Evolutionary conservation across 805 yeast genomes (phyloP).

Genomic region (Hanseniaspora thailandica): DNA sequence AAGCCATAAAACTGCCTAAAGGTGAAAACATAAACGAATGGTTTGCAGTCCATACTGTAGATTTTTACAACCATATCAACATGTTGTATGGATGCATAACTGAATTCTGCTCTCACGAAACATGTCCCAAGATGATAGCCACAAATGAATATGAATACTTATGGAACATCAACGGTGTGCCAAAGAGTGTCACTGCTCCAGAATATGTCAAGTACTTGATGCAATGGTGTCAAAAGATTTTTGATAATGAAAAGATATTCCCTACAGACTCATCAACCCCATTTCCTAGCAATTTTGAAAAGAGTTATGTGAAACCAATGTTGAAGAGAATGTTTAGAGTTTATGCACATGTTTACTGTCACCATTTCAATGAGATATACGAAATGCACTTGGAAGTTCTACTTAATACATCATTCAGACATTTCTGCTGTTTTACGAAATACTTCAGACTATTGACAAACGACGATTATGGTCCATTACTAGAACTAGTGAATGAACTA

Average conservation of each 20-base stretch:
- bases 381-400: conserved; percentile 89
- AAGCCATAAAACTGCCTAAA: conserved; percentile 85
- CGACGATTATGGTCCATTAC: conserved; percentile 85
- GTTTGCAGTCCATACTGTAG: conserved; percentile 96
- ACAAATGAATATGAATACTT: conserved; percentile 92
- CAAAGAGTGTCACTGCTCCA: conserved; percentile 85
- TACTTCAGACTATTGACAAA: conserved; percentile 68
- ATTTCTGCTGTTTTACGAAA: conserved; percentile 74
- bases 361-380: conserved; percentile 89
- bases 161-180: conserved; percentile 83
- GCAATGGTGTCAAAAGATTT: conserved; percentile 88
- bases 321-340: conserved; percentile 85
- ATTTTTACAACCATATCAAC: conserved; percentile 88
- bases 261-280: conserved; percentile 88
- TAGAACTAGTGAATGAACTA: conserved; percentile 55
- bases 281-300: conserved; percentile 73
- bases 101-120: conserved; percentile 86
- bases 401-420: conserved; percentile 86
- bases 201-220: conserved; percentile 85
- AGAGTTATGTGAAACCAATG: conserved; percentile 62
- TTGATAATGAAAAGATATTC: conserved; percentile 81
- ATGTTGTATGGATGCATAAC: conserved; percentile 94
- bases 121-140: conserved; percentile 96
- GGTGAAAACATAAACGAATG: conserved; percentile 89
- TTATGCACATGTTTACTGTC: conserved; percentile 95